Evolutionary conservation across 108 stramenopile genomes (phyloP).

Genomic region (Pseudonitzschia pungens): DNA sequence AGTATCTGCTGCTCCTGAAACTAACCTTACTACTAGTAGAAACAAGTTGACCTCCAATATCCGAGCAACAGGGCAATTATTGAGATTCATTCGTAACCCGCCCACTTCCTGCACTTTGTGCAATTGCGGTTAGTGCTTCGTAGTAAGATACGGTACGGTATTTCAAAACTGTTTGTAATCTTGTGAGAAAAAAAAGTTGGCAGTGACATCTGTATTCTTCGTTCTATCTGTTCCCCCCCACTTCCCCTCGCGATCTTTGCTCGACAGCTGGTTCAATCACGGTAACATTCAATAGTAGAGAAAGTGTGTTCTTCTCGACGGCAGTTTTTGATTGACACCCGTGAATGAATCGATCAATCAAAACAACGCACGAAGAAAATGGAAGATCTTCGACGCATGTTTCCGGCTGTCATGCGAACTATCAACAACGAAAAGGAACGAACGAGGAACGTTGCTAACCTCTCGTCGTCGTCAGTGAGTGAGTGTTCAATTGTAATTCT

Average conservation of each 20-base stretch:
- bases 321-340: background rate
- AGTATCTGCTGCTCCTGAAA: too few relatives aligned
- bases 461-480: background rate
- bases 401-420: background rate
- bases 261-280: constrained; percentile 13
- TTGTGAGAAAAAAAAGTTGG: too few relatives aligned
- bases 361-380: background rate
- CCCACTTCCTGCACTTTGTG: too few relatives aligned
- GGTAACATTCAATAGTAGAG: background rate
- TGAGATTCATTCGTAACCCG: too few relatives aligned
- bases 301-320: background rate
- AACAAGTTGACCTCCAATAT: too few relatives aligned
- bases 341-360: constrained; percentile 11
- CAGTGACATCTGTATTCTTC: background rate
- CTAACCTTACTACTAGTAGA: too few relatives aligned
- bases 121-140: too few relatives aligned
- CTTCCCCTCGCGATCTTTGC: background rate
- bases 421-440: constrained; percentile 1
- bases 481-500: background rate
- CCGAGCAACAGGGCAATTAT: too few relatives aligned
- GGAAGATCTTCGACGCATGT: constrained; percentile 11
- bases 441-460: constrained; percentile 8
- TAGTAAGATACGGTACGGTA: too few relatives aligned
- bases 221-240: background rate
- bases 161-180: too few relatives aligned